Evolutionary conservation across 2,329 filamentous ascomycete genomes (phyloP).

Genomic region (Sarocladium kiliense): DNA sequence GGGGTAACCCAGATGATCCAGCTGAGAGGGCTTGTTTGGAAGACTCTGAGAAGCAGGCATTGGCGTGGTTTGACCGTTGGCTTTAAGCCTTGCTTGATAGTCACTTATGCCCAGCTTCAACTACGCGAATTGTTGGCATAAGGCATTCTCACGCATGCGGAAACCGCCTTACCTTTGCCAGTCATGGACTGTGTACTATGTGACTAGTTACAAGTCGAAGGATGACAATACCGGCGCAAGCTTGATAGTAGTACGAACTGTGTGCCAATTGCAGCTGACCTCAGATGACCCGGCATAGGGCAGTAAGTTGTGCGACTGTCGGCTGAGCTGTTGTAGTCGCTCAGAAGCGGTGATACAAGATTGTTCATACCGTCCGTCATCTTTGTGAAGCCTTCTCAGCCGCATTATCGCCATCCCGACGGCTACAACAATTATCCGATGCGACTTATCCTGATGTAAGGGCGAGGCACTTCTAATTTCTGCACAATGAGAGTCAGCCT

Average conservation of each 20-base stretch:
- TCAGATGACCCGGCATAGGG: not conserved
- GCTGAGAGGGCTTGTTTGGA: constrained; percentile 25
- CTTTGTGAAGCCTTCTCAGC: not conserved
- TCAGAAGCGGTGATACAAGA: not conserved
- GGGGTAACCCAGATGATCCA: constrained; percentile 27
- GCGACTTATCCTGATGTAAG: no score
- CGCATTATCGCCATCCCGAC: no score
- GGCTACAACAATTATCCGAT: no score
- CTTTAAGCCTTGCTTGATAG: no score
- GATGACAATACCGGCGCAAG: not conserved
- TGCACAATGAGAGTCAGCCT: not conserved
- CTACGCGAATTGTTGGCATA: no score
- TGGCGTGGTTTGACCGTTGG: constrained; percentile 25
- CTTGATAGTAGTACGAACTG: not conserved
- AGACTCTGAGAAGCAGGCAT: constrained; percentile 28
- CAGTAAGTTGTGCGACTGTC: not conserved
- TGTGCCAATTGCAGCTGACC: not conserved
- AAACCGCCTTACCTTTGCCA: no score
- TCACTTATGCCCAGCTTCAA: no score
- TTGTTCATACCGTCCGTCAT: not conserved
- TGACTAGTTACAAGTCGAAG: not conserved
- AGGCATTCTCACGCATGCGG: no score
- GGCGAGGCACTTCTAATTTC: no score
- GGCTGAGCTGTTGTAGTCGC: not conserved
- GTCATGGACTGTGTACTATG: no score